A percentile compares a stretch with the other conserved stretches of the same genome.
phyloP scores from a whole-genome alignment of 306 rosid species.

The Chamaecrista fasciculata region DNA sequence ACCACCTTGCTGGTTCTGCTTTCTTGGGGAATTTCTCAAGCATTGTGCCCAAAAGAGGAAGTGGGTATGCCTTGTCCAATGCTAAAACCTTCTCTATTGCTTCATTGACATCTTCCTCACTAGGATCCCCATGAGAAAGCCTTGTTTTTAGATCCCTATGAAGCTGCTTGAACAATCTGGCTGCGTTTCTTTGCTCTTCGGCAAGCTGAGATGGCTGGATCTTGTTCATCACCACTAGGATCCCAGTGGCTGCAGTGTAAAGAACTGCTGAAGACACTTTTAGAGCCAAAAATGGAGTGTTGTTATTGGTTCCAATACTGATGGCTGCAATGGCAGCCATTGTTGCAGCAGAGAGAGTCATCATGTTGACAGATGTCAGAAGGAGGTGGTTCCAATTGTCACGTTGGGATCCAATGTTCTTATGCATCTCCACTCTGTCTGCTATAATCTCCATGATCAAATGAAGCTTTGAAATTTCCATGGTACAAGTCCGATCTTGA shows the following conservation, averaged over 20 bases:
- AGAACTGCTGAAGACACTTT: constrained; percentile 66
- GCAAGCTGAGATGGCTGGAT: constrained; percentile 86
- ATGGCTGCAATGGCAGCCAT: constrained; percentile 61
- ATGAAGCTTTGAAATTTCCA: constrained; percentile 45
- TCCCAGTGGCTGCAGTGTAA: constrained; percentile 57
- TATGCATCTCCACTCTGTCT: constrained; percentile 83
- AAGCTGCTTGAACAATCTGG: constrained; percentile 75
- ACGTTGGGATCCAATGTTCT: constrained; percentile 64
- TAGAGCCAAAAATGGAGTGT: constrained; percentile 45
- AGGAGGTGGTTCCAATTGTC: constrained; percentile 80
- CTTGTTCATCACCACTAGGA: constrained; percentile 62
- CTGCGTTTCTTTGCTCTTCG: constrained; percentile 67
- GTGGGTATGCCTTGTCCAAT: constrained; percentile 77
- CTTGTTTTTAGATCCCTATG: constrained; percentile 44
- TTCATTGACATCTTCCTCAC: constrained; percentile 35
- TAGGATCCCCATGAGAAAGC: constrained; percentile 32
- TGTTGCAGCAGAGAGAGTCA: constrained; percentile 71
- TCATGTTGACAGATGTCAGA: constrained; percentile 48
- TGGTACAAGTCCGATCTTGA: not conserved
- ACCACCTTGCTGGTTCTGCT: constrained; percentile 73
- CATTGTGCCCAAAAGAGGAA: constrained; percentile 77
- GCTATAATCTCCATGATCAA: constrained; percentile 54
- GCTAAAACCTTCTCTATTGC: constrained; percentile 72
- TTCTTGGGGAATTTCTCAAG: constrained; percentile 63
- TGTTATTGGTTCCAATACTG: constrained; percentile 11